Base-by-base conservation (phyloP, 306 rosid genomes). In the Cicer judaicum region DNA sequence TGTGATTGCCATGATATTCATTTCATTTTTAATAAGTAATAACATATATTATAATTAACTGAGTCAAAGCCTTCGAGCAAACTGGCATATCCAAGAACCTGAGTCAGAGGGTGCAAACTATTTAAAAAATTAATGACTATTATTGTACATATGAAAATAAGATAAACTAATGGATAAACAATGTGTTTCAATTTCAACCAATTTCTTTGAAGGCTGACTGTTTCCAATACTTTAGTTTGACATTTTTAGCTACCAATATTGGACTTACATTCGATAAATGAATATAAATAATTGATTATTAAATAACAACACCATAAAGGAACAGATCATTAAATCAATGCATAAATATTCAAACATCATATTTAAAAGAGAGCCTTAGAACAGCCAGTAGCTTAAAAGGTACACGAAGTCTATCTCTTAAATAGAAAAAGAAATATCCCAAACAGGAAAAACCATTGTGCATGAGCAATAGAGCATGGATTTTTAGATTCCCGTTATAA, bases 1-100 rank as follows among this genome's bases (percentile, higher is more conserved):
- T 71, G 85, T 84, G 84, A 84, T 84, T 65, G 68, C 46, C 29
- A 70, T 78, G 47, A 21, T 46, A 70, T 48, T 72, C 60, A 54
- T 89, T 74, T 78, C 87, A 80, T 81, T 69, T 81, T 69, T 52
- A 85, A 74, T 11, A 72, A 29, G 34, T 29, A 29, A 49, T 47
- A 40, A 61, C 60, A 40, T 29, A 49, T 39, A 73, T 41, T 16
- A 74, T 55, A 55, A 65, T 14, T 57, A 60, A 40, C 56, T 66
- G 68, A 88, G 82, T 90, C 85, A 86, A 86, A 83, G 84, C 90
- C 89, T 88, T 75, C 86, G 88, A 81, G 59, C 87, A 78, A 29
- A 2, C 10, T 39, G 3, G 13, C 0, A 1, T 14, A 2, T 14
- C 9, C 12, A 61, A 44, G 12, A 61, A 43, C 46, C 2, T 14